Evolutionary conservation across 225 moss, liverwort and hornwort genomes (phyloP).

Genomic region (Asterella californica): DNA sequence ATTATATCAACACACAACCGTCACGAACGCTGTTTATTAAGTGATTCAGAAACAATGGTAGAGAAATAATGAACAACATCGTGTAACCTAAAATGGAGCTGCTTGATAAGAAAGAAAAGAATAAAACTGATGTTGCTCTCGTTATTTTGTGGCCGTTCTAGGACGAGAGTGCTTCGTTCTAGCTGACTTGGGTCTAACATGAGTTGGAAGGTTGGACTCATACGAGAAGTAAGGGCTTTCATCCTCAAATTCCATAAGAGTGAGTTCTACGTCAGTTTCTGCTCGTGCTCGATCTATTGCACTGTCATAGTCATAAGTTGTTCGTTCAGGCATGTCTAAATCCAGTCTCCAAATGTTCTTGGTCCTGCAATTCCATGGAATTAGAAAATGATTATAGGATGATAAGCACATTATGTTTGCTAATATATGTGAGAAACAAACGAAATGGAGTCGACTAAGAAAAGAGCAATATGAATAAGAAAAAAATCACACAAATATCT

Average conservation of each 20-base stretch:
- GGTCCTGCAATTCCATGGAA: constrained; percentile 44
- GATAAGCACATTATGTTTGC: neutral
- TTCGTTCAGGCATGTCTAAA: constrained; percentile 71
- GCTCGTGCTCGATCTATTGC: constrained; percentile 49
- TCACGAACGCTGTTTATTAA: no score
- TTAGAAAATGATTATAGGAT: neutral
- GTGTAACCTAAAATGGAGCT: no score
- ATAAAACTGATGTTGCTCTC: no score
- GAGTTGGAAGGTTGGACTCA: constrained; percentile 50
- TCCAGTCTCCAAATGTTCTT: constrained; percentile 92
- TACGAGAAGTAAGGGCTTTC: constrained; percentile 58
- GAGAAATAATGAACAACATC: no score
- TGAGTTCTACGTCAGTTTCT: constrained; percentile 64
- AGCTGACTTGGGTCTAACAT: constrained; percentile 74
- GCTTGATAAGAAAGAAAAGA: no score
- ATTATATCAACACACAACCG: no score
- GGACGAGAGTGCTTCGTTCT: constrained; percentile 64
- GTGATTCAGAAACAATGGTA: no score
- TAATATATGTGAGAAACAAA: neutral
- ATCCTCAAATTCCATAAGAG: constrained; percentile 57
- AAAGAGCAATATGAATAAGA: neutral
- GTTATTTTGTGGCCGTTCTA: constrained; percentile 40
- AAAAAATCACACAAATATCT: constrained; percentile 58
- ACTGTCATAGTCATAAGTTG: constrained; percentile 64
- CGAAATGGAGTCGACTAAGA: neutral